Conservation (phyloP, 495 filamentous ascomycete species). For the Jackrogersella minutella region DNA sequence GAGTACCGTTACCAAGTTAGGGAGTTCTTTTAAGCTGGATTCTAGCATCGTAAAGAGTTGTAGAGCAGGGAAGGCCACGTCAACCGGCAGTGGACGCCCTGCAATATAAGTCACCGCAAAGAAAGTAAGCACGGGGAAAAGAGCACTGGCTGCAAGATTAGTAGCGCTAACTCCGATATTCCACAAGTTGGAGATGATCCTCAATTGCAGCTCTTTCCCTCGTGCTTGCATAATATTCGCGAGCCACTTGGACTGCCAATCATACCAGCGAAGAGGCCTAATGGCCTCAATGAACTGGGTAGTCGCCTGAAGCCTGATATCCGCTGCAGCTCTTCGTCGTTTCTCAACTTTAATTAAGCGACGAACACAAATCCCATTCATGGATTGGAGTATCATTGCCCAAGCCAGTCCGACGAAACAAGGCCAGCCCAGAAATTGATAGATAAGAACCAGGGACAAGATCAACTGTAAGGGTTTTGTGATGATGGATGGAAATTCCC, state of each 20-base stretch:
- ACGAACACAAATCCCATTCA: constrained; percentile 71
- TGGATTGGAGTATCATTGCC: constrained; percentile 67
- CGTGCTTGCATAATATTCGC: constrained; percentile 73
- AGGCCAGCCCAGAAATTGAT: constrained; percentile 79
- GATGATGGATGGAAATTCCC: constrained; percentile 76
- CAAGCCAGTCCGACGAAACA: constrained; percentile 75
- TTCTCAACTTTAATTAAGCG: constrained; percentile 68
- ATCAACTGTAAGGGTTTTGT: constrained; percentile 73
- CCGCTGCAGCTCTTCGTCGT: constrained; percentile 70
- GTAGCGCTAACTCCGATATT: constrained; percentile 64
- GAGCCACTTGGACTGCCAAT: constrained; percentile 85
- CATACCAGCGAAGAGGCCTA: constrained; percentile 86
- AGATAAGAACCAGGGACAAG: constrained; percentile 73
- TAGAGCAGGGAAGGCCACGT: constrained; percentile 82
- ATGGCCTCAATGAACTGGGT: constrained; percentile 85
- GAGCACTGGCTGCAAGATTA: constrained; percentile 69
- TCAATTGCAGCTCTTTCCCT: constrained; percentile 69
- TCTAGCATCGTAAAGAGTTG: constrained; percentile 80
- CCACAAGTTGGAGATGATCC: constrained; percentile 71
- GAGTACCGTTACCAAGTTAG: constrained; percentile 71
- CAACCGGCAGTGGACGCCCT: constrained; percentile 69
- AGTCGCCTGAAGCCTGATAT: constrained; percentile 74
- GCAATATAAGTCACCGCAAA: constrained; percentile 77
- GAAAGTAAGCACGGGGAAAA: constrained; percentile 81
- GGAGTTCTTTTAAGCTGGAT: constrained; percentile 71